A percentile compares a stretch with the other conserved stretches of the same genome.
phyloP scores from a whole-genome alignment of 768 basidiomycete species.

The Infundibulicybe gibba region DNA sequence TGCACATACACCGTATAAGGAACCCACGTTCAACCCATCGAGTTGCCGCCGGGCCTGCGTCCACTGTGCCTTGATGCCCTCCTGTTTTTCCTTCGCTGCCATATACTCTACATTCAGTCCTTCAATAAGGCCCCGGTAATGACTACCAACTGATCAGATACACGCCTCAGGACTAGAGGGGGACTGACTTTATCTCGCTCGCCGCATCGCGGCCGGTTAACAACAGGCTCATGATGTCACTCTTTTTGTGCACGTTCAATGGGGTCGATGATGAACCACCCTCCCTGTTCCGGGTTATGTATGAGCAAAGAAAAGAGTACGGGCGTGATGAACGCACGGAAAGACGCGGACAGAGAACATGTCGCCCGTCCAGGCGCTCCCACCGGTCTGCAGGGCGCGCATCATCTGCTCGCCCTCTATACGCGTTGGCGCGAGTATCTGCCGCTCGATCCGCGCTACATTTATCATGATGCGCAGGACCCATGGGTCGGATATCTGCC shows the following conservation, averaged over 20 bases:
- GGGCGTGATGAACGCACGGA: conserved; percentile 36
- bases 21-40: conserved; percentile 30
- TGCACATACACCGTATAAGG: not conserved
- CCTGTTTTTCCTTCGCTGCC: conserved; percentile 9
- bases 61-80: conserved; percentile 17
- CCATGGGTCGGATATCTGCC: conserved; percentile 68
- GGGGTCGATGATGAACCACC: conserved; percentile 60
- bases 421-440: conserved; percentile 63
- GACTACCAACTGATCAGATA: conserved; percentile 26
- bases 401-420: conserved; percentile 57
- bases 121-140: conserved; percentile 36
- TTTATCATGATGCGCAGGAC: conserved; percentile 85
- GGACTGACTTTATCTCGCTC: conserved; percentile 42
- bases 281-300: conserved; percentile 37
- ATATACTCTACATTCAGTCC: conserved; percentile 34
- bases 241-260: conserved; percentile 19
- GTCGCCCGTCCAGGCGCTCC: conserved; percentile 62
- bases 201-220: conserved; percentile 51
- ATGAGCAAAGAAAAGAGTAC: not conserved
- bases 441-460: conserved; percentile 63
- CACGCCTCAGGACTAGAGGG: not conserved
- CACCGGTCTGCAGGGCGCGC: conserved; percentile 37
- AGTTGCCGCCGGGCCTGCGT: conserved; percentile 22
- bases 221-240: conserved; percentile 41
- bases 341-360: conserved; percentile 61